Conservation (phyloP, 495 filamentous ascomycete genomes). For the Arthonia radiata region DNA sequence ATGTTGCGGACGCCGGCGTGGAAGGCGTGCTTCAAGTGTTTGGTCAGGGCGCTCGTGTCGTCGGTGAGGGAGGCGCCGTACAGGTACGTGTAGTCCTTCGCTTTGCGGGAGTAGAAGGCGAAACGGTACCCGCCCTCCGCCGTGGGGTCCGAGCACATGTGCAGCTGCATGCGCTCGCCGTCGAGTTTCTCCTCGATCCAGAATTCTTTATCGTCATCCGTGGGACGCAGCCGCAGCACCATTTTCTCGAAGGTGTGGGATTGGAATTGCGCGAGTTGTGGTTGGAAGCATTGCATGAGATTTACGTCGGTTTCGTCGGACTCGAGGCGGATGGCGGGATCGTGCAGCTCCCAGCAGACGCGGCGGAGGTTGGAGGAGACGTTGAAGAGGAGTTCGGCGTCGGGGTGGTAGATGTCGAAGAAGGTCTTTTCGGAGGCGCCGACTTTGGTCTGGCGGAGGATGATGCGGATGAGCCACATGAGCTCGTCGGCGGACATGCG, state of each 20-base stretch:
- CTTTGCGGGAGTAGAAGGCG: slow-evolving; percentile 84
- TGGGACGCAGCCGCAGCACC: slow-evolving; percentile 42
- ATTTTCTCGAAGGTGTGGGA: slow-evolving; percentile 70
- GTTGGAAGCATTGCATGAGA: slow-evolving; percentile 93
- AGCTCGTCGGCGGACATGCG: slow-evolving; percentile 85
- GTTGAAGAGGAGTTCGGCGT: slow-evolving; percentile 73
- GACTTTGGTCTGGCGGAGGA: slow-evolving; percentile 93
- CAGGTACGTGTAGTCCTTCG: slow-evolving; percentile 89
- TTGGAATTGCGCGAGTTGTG: slow-evolving; percentile 88
- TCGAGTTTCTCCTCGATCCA: slow-evolving; percentile 98
- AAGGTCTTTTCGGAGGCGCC: slow-evolving; percentile 87
- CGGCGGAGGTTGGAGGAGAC: slow-evolving; percentile 72
- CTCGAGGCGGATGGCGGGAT: slow-evolving; percentile 49
- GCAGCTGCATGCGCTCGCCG: slow-evolving; percentile 90
- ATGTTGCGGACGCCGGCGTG: slow-evolving; percentile 51
- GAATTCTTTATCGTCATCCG: slow-evolving; percentile 47
- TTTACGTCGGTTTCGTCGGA: slow-evolving; percentile 47
- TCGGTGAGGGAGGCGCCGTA: slow-evolving; percentile 63
- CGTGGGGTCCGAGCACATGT: slow-evolving; percentile 52
- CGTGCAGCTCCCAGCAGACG: slow-evolving; percentile 85
- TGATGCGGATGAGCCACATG: slow-evolving; percentile 84
- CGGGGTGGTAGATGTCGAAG: slow-evolving; percentile 78
- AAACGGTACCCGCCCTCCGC: slow-evolving; percentile 49
- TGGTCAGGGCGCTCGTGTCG: slow-evolving; percentile 50
- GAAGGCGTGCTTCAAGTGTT: slow-evolving; percentile 60